Conservation (phyloP, 2,329 filamentous ascomycete genomes). For the Epichloe sp. region DNA sequence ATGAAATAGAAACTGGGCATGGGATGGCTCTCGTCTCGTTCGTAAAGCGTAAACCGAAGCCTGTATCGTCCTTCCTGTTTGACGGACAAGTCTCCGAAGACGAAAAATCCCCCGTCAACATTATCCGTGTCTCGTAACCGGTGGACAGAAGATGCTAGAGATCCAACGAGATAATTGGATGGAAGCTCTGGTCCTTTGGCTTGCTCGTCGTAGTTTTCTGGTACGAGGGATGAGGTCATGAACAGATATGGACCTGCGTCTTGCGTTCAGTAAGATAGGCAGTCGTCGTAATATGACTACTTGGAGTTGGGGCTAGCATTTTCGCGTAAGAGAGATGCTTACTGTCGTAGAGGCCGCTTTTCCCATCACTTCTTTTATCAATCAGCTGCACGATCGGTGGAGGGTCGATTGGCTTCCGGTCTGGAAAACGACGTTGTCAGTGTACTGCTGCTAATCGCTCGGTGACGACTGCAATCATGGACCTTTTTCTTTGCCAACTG, state of each 20-base stretch:
- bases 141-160: constrained; percentile 68
- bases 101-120: constrained; percentile 75
- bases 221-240: constrained; percentile 30
- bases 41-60: constrained; percentile 63
- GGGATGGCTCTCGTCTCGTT: constrained; percentile 18
- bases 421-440: constrained; percentile 23
- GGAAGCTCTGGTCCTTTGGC: constrained; percentile 18
- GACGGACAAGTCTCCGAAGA: constrained; percentile 81
- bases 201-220: constrained; percentile 27
- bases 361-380: constrained; percentile 12
- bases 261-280: neutral
- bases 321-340: neutral
- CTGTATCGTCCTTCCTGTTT: constrained; percentile 59
- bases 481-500: constrained; percentile 66
- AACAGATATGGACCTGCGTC: constrained; percentile 34
- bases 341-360: constrained; percentile 14
- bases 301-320: no score
- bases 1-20: constrained; percentile 12
- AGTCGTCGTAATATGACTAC: no score
- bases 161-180: constrained; percentile 50
- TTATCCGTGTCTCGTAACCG: constrained; percentile 68
- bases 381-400: constrained; percentile 67
- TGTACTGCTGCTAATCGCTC: no score
- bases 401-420: constrained; percentile 78
- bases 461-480: constrained; percentile 8